Percentiles rank a stretch among this genome's conserved stretches.
phyloP scores from a whole-genome alignment of 2,329 filamentous ascomycete species.

The Cyphellophora attinorum region DNA sequence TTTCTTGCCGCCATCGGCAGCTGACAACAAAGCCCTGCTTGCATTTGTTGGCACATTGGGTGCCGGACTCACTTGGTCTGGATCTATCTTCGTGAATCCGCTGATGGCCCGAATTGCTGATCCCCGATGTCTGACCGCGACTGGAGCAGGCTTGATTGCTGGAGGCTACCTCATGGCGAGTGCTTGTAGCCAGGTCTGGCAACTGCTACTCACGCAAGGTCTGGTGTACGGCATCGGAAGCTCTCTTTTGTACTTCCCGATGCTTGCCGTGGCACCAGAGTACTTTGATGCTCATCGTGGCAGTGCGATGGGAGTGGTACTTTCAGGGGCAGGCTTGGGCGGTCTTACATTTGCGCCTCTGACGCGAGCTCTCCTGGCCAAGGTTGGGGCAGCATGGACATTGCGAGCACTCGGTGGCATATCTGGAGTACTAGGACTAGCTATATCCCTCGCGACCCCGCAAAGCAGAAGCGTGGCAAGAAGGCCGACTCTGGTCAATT shows the following conservation, averaged over 20 bases:
- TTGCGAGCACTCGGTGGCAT: conserved; percentile 25
- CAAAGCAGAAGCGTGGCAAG: conserved; percentile 20
- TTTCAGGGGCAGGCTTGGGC: conserved; percentile 50
- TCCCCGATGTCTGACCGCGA: conserved; percentile 29
- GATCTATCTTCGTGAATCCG: conserved; percentile 41
- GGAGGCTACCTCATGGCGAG: conserved; percentile 35
- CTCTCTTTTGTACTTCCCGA: conserved; percentile 51
- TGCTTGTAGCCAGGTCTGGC: conserved; percentile 52
- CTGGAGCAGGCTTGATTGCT: conserved; percentile 33
- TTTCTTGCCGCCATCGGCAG: conserved; percentile 26
- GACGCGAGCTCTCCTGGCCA: conserved; percentile 21
- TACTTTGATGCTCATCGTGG: conserved; percentile 52
- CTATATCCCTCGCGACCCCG: conserved; percentile 12
- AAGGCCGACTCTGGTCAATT: conserved; percentile 27
- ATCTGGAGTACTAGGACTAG: conserved; percentile 22
- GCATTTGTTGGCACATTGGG: conserved; percentile 42
- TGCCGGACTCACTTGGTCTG: conserved; percentile 40
- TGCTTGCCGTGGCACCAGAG: conserved; percentile 47
- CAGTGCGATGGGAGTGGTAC: conserved; percentile 51
- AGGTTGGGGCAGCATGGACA: conserved; percentile 28
- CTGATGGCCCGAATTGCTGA: conserved; percentile 35
- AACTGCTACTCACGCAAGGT: conserved; percentile 51
- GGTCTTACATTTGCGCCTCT: conserved; percentile 44
- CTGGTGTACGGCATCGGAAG: conserved; percentile 54
- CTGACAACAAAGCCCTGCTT: conserved; percentile 32